phyloP scores from a whole-genome alignment of 208 protist species.

The Angomonas desouzai region DNA sequence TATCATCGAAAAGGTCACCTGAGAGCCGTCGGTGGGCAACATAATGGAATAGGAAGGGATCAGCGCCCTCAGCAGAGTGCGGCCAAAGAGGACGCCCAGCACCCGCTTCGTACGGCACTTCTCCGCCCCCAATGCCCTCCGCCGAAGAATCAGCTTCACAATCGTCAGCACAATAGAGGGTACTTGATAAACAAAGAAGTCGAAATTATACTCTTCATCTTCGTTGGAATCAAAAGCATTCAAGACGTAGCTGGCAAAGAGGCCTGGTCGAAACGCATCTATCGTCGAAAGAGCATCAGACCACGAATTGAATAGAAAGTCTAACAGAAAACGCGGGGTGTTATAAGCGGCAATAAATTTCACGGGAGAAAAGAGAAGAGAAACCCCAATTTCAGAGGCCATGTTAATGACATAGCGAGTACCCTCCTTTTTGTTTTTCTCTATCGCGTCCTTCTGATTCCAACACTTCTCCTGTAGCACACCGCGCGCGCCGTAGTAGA shows the following conservation, averaged over 20 bases:
- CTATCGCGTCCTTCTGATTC: conserved; percentile 25
- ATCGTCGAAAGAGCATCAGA: conserved; percentile 54
- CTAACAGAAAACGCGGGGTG: conserved; percentile 74
- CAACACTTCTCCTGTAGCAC: conserved; percentile 43
- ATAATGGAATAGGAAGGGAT: conserved; percentile 75
- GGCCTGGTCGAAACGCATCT: conserved; percentile 58
- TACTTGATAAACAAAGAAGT: conserved; percentile 83
- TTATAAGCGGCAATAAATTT: conserved; percentile 73
- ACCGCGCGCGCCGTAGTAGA: conserved; percentile 52
- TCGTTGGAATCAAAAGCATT: conserved; percentile 55
- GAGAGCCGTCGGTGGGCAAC: conserved; percentile 54
- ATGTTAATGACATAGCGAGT: conserved; percentile 53
- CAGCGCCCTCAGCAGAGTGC: conserved; percentile 63
- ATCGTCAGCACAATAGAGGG: conserved; percentile 62
- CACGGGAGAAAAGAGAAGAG: conserved; percentile 50
- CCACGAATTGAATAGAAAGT: conserved; percentile 69
- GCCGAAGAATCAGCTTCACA: conserved; percentile 56
- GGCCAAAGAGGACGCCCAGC: conserved; percentile 44
- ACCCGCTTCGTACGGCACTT: conserved; percentile 61
- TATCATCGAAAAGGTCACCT: conserved; percentile 44
- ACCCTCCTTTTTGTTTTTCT: conserved; percentile 23
- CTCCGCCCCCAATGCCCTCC: conserved; percentile 29
- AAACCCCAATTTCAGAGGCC: conserved; percentile 53
- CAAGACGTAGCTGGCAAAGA: conserved; percentile 58
- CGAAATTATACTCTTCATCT: conserved; percentile 63